Conservation (phyloP, 2,329 filamentous ascomycete species). For the Trichoderma guizhouense region DNA sequence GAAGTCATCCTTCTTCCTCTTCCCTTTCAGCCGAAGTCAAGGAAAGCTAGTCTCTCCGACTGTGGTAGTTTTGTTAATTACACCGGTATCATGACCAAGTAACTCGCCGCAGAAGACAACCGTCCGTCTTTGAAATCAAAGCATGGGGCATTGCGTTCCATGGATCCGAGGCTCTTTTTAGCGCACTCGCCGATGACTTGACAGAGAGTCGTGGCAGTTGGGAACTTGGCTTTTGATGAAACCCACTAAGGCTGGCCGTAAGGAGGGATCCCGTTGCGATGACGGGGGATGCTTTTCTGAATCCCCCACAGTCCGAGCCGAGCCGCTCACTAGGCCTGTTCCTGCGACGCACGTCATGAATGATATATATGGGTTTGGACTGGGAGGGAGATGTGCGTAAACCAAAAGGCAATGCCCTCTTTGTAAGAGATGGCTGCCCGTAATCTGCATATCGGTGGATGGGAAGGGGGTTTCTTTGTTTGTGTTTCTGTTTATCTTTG, state of each 20-base stretch:
- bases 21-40: neutral
- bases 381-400: neutral
- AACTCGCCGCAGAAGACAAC: neutral
- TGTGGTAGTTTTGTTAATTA: neutral
- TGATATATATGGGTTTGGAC: neutral
- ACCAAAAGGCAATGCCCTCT: neutral
- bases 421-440: neutral
- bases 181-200: neutral
- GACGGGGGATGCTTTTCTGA: neutral
- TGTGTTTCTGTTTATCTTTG: neutral
- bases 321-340: neutral
- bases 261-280: neutral
- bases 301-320: neutral
- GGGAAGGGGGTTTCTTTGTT: neutral
- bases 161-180: neutral
- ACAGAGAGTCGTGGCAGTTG: neutral
- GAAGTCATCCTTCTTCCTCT: slow-evolving; percentile 29
- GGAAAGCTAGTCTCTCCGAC: neutral
- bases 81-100: neutral
- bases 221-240: neutral
- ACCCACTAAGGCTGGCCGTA: neutral
- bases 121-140: neutral
- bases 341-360: neutral
- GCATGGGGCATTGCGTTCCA: neutral
- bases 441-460: neutral